Base-by-base conservation (phyloP, 371 early-diverging fungal genomes). In the Mortierella sp. region DNA sequence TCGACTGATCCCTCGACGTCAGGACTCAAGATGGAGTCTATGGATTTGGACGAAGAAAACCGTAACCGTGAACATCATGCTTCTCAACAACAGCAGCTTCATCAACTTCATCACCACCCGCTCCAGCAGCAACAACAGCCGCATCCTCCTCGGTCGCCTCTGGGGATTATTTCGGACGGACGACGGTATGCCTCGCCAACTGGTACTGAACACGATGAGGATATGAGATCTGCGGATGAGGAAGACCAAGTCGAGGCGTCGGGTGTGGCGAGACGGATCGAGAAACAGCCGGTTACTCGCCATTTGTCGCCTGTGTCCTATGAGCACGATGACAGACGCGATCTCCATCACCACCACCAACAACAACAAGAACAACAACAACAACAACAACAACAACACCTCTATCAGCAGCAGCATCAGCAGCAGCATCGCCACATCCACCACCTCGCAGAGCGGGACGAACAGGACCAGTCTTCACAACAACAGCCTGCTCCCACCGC, bases 1-100 rank as follows among this genome's bases (percentile, higher is more conserved):
- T 44, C 74, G 77, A 43, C 79, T 76, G 54, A 80, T 24, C 21
- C 79, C 77, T 16, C 82, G 75, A 40, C 43, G 6, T 3, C 53
- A 69, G 16, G 80, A 54, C 16, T n/a, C 24, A 13, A 71, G 46
- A 16, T 50, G 40, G 57, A 40, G 59, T 44, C 53, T 34, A 26
- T 37, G 37, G 53, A 19, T 16, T 44, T 55, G 46, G 48, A 71
- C 53, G 55, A 54, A n/a, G 64, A 51, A 10, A 37, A 53, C 21
- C 61, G 53, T 14, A n/a, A 73, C 40, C 44, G 10, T 40, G 55
- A 26, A 24, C 24, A 57, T 57, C 73, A 13, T 24, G 44, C 1
- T 57, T 57, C 21, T 37, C 34, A 57, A 24, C 51, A 59, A 24
- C 26, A 28, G 28, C 57, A 44, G 19, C 31, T 9, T 21, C 69